Evolutionary conservation across 2,329 filamentous ascomycete species (phyloP).

Genomic region (Fusarium nanum): DNA sequence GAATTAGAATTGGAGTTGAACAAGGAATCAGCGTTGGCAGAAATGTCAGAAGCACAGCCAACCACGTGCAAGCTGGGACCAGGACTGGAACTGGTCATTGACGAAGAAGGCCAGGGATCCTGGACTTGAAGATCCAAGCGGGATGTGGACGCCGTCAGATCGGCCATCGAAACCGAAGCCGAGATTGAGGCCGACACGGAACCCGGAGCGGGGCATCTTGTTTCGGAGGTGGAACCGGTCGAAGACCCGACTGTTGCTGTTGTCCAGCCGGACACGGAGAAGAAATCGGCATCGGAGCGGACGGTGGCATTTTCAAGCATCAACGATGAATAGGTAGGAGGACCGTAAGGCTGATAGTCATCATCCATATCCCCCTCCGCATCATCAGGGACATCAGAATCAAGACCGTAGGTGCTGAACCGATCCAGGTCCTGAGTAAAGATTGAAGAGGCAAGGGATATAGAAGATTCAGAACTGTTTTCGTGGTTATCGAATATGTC

Average conservation of each 20-base stretch:
- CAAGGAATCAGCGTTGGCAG: constrained; percentile 5
- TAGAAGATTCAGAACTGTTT: constrained; percentile 1
- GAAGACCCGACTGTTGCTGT: constrained; percentile 7
- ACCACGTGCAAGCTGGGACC: constrained; percentile 16
- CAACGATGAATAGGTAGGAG: constrained; percentile 20
- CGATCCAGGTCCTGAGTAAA: constrained; percentile 18
- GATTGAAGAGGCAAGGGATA: constrained; percentile 24
- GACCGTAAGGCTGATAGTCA: constrained; percentile 9
- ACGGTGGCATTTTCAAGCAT: constrained; percentile 21
- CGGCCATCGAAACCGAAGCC: constrained; percentile 13
- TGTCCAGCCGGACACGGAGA: constrained; percentile 30
- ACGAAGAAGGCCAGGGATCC: constrained; percentile 17
- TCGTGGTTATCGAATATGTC: constrained; percentile 10
- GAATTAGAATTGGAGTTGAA: constrained; percentile 1
- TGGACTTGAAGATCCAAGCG: constrained; percentile 20
- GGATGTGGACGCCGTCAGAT: constrained; percentile 29
- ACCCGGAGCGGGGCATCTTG: constrained; percentile 27
- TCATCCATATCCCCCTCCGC: background rate
- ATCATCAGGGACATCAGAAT: constrained; percentile 1
- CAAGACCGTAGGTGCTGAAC: background rate
- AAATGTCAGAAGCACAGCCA: constrained; percentile 26
- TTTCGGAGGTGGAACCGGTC: constrained; percentile 26
- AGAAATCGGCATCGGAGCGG: constrained; percentile 17
- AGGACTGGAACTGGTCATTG: constrained; percentile 6
- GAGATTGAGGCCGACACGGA: constrained; percentile 20